These are phyloP conservation scores for Botrytis galanthina DNA, from an alignment of 2,329 filamentous ascomycete species.

Conservation along the genomic window DNA sequence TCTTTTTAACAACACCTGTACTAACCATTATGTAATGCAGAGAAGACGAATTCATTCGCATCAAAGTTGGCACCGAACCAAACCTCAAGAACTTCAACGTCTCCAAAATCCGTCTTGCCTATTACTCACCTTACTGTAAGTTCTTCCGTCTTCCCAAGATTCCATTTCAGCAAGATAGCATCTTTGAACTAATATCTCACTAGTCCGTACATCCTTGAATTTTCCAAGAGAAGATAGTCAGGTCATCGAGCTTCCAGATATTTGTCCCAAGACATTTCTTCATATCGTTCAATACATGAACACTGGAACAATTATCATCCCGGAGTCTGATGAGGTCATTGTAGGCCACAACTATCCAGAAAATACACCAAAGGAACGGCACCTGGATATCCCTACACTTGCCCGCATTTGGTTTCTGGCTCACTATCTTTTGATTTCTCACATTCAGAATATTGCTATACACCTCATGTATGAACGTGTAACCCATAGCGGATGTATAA, in stretches of 20 bases:
- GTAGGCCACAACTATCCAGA: no score
- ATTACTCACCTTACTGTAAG: background rate
- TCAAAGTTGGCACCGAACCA: background rate
- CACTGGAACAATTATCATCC: background rate
- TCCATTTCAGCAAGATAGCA: no score
- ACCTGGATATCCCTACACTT: background rate
- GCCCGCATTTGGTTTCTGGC: background rate
- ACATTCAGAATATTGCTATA: background rate
- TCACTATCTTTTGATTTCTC: background rate
- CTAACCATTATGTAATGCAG: background rate
- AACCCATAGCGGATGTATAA: no score
- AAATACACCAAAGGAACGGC: no score
- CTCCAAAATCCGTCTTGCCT: background rate
- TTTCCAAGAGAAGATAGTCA: background rate
- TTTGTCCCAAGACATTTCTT: background rate
- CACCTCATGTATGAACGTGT: no score
- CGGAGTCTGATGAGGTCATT: background rate
- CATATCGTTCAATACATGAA: conserved; percentile 9
- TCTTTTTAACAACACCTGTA: background rate
- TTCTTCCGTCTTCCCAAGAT: no score
- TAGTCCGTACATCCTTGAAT: background rate
- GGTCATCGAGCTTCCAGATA: background rate
- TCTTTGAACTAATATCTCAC: no score
- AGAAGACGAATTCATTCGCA: background rate
- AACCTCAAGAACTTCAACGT: background rate